Conservation (phyloP, 73 alveolate species). For the Urostyla sp. region DNA sequence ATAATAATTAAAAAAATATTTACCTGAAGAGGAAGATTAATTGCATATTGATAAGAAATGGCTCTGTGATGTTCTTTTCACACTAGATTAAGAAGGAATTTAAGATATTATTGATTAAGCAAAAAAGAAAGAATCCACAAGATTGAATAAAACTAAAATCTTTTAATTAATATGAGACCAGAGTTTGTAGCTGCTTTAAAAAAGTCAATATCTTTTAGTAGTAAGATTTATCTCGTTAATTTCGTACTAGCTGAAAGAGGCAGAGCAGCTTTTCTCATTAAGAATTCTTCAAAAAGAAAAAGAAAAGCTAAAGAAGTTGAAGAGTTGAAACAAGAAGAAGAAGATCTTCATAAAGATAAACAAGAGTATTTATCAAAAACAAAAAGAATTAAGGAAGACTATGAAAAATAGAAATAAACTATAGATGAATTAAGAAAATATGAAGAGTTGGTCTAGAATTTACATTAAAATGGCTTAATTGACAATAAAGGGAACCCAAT, state of each 20-base stretch:
- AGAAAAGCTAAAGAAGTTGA: constrained; percentile 8
- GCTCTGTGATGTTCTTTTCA: not conserved
- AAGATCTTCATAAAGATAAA: not conserved
- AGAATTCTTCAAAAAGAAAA: constrained; percentile 46
- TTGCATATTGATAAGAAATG: not conserved
- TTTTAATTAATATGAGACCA: constrained; percentile 33
- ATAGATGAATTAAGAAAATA: too few relatives aligned
- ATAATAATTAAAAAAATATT: too few relatives aligned
- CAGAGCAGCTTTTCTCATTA: constrained; percentile 26
- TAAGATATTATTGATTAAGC: constrained; percentile 13
- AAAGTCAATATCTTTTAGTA: constrained; percentile 18
- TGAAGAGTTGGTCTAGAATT: too few relatives aligned
- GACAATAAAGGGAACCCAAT: too few relatives aligned
- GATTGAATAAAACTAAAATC: constrained; percentile 9
- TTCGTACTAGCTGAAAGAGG: constrained; percentile 25
- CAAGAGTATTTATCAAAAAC: constrained; percentile 3
- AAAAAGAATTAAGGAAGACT: not conserved
- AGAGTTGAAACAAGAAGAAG: constrained; percentile 33
- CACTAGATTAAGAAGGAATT: constrained; percentile 9
- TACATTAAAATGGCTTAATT: too few relatives aligned
- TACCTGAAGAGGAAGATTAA: not conserved
- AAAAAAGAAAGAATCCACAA: not conserved
- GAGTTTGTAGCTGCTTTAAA: constrained; percentile 35
- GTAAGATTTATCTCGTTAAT: not conserved
- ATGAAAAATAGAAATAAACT: too few relatives aligned